phyloP scores from a whole-genome alignment of 225 moss, liverwort and hornwort genomes.

The Antitrichia curtipendula region DNA sequence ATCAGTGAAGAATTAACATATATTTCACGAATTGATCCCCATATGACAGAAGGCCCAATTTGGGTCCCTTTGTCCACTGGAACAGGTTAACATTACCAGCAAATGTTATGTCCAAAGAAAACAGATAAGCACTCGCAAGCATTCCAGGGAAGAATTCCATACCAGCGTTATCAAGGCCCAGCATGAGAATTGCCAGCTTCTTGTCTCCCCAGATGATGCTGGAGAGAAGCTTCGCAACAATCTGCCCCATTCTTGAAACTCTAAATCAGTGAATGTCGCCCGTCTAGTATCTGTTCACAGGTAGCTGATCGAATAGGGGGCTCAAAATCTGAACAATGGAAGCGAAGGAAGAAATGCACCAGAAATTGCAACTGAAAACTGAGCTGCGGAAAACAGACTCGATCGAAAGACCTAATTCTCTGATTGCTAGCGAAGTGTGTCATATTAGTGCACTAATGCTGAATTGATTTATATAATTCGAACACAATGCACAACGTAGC shows the following conservation, averaged over 20 bases:
- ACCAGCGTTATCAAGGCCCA: conserved; percentile 8
- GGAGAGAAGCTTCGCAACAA: not conserved
- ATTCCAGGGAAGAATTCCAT: not conserved
- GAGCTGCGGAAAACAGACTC: not conserved
- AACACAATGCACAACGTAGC: not conserved
- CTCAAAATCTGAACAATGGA: not conserved
- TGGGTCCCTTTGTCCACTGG: too few species aligned
- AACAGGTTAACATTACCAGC: not conserved
- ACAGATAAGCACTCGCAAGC: not conserved
- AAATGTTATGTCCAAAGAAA: not conserved
- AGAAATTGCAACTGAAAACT: not conserved
- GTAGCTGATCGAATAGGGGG: too few species aligned
- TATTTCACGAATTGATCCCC: too few species aligned
- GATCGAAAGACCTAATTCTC: not conserved
- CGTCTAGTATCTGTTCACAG: not conserved
- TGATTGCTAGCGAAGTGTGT: not conserved
- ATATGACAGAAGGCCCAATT: not conserved
- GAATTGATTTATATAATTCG: not conserved
- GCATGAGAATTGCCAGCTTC: not conserved
- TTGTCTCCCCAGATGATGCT: conserved; percentile 1
- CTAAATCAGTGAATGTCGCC: not conserved
- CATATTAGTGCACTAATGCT: not conserved
- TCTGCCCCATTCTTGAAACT: not conserved
- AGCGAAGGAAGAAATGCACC: not conserved
- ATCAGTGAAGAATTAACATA: not conserved